Percentiles rank a stretch among this genome's conserved stretches.
These are phyloP conservation scores for Trichoderma simmonsii DNA, from an alignment of 2,329 filamentous ascomycete species.

Conservation along the genomic window DNA sequence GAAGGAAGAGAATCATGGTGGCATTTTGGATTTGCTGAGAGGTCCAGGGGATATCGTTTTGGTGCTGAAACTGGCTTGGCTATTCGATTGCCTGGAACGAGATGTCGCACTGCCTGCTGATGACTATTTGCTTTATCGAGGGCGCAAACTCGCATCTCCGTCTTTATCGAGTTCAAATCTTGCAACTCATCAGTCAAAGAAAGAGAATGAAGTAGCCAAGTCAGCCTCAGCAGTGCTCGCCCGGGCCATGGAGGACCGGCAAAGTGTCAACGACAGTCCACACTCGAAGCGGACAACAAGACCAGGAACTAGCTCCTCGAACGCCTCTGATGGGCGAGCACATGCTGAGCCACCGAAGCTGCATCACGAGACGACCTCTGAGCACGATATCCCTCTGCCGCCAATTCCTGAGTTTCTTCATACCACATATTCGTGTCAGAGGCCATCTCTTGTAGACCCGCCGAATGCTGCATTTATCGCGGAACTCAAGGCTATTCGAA, in stretches of 20 bases:
- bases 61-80: constrained; percentile 59
- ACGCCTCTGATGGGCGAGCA: background rate
- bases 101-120: constrained; percentile 45
- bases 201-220: background rate
- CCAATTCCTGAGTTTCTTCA: constrained; percentile 65
- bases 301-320: background rate
- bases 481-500: constrained; percentile 70
- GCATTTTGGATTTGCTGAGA: background rate
- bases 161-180: background rate
- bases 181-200: background rate
- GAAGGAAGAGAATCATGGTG: background rate
- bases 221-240: constrained; percentile 22
- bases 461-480: constrained; percentile 75
- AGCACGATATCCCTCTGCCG: constrained; percentile 66
- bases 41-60: constrained; percentile 35
- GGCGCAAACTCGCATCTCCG: constrained; percentile 31
- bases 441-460: constrained; percentile 64
- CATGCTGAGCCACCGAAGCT: constrained; percentile 39
- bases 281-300: constrained; percentile 7
- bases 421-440: constrained; percentile 71
- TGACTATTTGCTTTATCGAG: constrained; percentile 55
- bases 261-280: background rate
- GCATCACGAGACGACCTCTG: constrained; percentile 70
- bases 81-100: constrained; percentile 49
- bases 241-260: constrained; percentile 24